Evolutionary conservation across 305 asterid genomes (phyloP).

Genomic region (Fraxinus sp.): DNA sequence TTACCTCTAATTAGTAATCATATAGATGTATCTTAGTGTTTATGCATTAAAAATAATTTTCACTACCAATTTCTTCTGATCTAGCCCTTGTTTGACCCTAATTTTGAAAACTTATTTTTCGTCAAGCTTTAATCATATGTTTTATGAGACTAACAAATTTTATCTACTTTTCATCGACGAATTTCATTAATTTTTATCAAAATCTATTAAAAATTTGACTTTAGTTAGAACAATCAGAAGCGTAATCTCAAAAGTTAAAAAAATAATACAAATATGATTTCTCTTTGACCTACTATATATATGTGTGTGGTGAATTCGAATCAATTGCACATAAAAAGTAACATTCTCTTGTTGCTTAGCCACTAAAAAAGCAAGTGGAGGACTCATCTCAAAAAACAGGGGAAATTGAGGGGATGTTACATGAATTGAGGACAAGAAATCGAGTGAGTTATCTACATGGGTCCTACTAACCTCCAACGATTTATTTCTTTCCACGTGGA

Average conservation of each 20-base stretch:
- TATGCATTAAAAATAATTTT: neutral
- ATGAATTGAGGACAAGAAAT: neutral
- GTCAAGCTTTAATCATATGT: neutral
- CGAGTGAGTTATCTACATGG: constrained; percentile 11
- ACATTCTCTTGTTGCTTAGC: neutral
- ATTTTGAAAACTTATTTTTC: no score
- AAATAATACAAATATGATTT: neutral
- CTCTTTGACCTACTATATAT: no score
- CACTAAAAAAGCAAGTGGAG: neutral
- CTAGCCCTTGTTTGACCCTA: neutral
- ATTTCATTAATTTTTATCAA: no score
- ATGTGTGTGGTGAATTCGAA: neutral
- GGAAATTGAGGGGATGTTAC: constrained; percentile 12
- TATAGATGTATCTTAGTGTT: neutral
- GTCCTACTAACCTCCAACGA: constrained; percentile 6
- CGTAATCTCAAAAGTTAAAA: neutral
- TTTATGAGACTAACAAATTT: neutral
- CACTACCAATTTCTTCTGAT: neutral
- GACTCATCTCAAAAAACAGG: neutral
- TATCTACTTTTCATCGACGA: neutral
- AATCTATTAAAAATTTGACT: neutral
- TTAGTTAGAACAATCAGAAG: neutral
- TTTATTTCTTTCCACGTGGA: constrained; percentile 37
- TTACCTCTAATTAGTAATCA: neutral
- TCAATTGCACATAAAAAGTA: neutral